Percentiles rank a stretch among this genome's conserved stretches.
Conservation (phyloP, 108 stramenopile species). For the Epipyxis sp. region DNA sequence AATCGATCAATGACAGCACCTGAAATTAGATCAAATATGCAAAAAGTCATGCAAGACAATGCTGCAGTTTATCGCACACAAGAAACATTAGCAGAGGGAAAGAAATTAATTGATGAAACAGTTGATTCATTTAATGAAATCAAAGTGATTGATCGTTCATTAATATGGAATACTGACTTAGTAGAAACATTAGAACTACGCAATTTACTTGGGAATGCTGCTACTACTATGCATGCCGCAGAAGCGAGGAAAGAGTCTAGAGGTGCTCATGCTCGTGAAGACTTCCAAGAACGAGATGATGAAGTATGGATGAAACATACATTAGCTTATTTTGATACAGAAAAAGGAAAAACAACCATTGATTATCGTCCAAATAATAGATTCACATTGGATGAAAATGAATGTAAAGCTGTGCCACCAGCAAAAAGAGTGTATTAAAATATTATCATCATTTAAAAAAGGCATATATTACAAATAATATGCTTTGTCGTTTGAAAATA, state of each 20-base stretch:
- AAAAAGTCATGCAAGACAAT: constrained; percentile 95
- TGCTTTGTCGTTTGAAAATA: no score
- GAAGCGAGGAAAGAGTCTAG: constrained; percentile 90
- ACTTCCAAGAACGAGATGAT: constrained; percentile 89
- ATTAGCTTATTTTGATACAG: constrained; percentile 82
- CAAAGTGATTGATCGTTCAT: constrained; percentile 80
- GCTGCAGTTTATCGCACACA: constrained; percentile 95
- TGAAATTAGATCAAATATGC: constrained; percentile 81
- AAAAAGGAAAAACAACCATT: constrained; percentile 75
- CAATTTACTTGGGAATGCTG: constrained; percentile 84
- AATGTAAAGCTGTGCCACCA: constrained; percentile 82
- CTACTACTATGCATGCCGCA: constrained; percentile 94
- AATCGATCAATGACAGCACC: constrained; percentile 72
- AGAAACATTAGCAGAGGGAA: constrained; percentile 76
- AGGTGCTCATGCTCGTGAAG: constrained; percentile 97
- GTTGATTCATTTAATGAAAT: constrained; percentile 79
- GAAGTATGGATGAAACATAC: constrained; percentile 98
- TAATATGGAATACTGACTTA: constrained; percentile 98
- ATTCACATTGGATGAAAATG: constrained; percentile 89
- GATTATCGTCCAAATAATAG: constrained; percentile 90
- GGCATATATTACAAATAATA: no score
- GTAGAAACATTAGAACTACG: constrained; percentile 90
- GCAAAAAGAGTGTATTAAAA: constrained; percentile 93
- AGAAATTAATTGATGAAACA: constrained; percentile 75
- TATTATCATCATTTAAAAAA: no score